These are phyloP conservation scores for Paramecium pentaurelia DNA, from an alignment of 73 alveolate genomes.

Conservation along the genomic window DNA sequence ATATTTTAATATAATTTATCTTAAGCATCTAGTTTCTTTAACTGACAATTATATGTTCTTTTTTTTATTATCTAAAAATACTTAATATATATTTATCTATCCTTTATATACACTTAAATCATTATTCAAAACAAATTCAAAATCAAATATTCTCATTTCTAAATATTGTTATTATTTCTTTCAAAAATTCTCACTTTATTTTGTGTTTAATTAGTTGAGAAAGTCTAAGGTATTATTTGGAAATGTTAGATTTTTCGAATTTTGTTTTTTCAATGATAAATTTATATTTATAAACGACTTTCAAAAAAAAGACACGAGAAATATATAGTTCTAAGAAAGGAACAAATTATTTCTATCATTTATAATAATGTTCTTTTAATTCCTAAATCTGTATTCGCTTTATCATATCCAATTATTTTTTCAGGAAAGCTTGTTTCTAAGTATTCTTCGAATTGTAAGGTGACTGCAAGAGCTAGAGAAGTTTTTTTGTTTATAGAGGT, in stretches of 20 bases:
- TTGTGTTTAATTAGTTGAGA: neutral
- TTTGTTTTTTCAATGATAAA: neutral
- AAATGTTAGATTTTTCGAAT: neutral
- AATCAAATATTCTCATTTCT: neutral
- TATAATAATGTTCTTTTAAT: neutral
- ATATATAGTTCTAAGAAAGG: neutral
- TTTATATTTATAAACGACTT: neutral
- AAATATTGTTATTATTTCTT: neutral
- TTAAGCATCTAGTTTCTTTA: neutral
- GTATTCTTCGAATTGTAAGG: neutral
- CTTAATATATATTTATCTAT: neutral
- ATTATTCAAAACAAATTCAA: neutral
- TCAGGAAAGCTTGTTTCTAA: neutral
- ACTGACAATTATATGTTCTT: neutral
- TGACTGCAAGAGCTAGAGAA: neutral
- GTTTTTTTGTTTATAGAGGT: neutral
- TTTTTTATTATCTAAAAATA: neutral
- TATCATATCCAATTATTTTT: neutral
- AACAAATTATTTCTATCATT: neutral
- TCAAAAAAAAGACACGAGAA: neutral
- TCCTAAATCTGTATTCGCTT: neutral
- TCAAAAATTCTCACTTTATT: neutral
- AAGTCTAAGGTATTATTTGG: neutral
- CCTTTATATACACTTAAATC: neutral
- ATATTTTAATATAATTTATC: neutral